These are phyloP conservation scores for Penicillium sp. DNA, from an alignment of 2,329 filamentous ascomycete species.

Conservation along the genomic window DNA sequence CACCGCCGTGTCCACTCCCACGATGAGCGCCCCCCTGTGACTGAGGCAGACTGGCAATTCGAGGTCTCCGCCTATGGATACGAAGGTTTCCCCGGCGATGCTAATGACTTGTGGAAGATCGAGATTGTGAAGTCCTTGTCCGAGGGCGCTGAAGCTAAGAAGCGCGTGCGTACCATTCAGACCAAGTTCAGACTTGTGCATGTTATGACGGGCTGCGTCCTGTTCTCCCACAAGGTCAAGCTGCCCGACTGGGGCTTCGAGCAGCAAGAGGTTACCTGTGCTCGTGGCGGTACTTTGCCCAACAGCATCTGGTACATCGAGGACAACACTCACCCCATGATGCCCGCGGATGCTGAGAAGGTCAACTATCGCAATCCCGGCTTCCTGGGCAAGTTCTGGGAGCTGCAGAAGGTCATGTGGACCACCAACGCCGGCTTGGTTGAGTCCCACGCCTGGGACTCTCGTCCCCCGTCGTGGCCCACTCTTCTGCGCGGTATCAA, in stretches of 20 bases:
- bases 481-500: constrained; percentile 93
- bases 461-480: constrained; percentile 90
- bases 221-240: constrained; percentile 99
- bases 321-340: constrained; percentile 78
- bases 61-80: constrained; percentile 97
- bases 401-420: constrained; percentile 98
- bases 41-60: constrained; percentile 90
- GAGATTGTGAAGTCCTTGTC: constrained; percentile 94
- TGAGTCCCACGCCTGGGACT: constrained; percentile 98
- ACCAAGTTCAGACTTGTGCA: constrained; percentile 96
- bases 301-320: constrained; percentile 99
- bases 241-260: constrained; percentile 97
- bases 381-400: constrained; percentile 97
- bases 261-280: constrained; percentile 98
- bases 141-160: constrained; percentile 74
- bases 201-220: constrained; percentile 91
- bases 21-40: constrained; percentile 80
- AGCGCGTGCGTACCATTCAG: constrained; percentile 87
- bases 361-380: constrained; percentile 94
- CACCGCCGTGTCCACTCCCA: constrained; percentile 93
- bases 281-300: constrained; percentile 83
- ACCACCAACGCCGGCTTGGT: constrained; percentile 93
- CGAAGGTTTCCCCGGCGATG: constrained; percentile 93
- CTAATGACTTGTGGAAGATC: constrained; percentile 91
- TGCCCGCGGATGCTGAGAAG: constrained; percentile 77